Evolutionary conservation across 1,284 basidiomycete genomes (phyloP).

Genomic region (Takashimella koratensis): DNA sequence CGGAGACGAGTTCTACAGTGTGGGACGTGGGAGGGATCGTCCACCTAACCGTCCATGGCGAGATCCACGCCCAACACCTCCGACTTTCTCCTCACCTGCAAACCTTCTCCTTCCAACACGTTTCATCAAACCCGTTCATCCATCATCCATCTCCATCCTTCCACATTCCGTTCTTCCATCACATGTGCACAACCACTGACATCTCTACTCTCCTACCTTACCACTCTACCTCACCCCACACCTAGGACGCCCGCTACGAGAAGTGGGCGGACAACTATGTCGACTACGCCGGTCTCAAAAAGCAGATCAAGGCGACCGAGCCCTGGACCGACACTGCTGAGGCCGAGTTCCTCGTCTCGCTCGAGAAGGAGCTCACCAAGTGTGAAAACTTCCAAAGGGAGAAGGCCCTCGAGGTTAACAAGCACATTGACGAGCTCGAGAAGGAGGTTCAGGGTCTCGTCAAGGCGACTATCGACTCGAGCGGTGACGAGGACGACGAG

Average conservation of each 20-base stretch:
- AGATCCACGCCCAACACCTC: no score
- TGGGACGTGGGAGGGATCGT: no score
- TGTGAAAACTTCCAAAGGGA: constrained; percentile 90
- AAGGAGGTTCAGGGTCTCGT: constrained; percentile 74
- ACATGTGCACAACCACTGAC: no score
- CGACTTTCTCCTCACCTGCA: no score
- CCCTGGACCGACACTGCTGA: constrained; percentile 77
- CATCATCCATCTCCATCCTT: no score
- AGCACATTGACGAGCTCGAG: constrained; percentile 75
- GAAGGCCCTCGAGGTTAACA: constrained; percentile 81
- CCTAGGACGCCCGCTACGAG: constrained; percentile 73
- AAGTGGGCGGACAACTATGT: constrained; percentile 90
- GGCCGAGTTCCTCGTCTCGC: constrained; percentile 68
- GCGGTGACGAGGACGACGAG: constrained; percentile 51
- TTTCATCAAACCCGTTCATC: no score
- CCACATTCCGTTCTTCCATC: no score
- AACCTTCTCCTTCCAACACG: no score
- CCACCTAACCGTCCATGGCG: no score
- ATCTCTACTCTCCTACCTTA: constrained; percentile 2
- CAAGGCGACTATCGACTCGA: constrained; percentile 27
- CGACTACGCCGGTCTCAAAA: constrained; percentile 83
- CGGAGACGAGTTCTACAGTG: no score
- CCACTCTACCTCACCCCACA: background rate
- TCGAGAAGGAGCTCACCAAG: constrained; percentile 89
- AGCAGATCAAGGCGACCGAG: constrained; percentile 65